These are phyloP conservation scores for Cephaloascus fragrans DNA, from an alignment of 805 yeast genomes.

Conservation along the genomic window DNA sequence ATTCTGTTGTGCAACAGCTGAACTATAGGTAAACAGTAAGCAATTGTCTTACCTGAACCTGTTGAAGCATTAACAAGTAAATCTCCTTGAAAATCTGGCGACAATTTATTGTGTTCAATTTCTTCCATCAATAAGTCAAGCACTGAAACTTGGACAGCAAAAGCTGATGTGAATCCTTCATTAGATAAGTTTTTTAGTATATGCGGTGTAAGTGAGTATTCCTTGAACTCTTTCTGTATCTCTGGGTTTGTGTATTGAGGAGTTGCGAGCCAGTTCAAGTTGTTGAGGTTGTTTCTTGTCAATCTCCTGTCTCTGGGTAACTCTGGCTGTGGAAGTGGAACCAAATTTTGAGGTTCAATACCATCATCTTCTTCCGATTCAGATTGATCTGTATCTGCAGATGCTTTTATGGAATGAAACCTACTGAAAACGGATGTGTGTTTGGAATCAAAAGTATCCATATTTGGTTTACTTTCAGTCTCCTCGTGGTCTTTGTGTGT, in stretches of 20 bases:
- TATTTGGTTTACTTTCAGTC: too few species aligned
- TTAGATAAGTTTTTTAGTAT: slow-evolving; percentile 36
- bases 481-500: too few species aligned
- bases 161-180: slow-evolving; percentile 45
- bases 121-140: slow-evolving; percentile 42
- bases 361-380: slow-evolving; percentile 8
- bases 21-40: slow-evolving; percentile 77
- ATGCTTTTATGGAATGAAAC: slow-evolving; percentile 22
- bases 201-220: slow-evolving; percentile 32
- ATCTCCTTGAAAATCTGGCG: slow-evolving; percentile 60
- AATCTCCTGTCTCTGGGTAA: slow-evolving; percentile 44
- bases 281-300: slow-evolving; percentile 16
- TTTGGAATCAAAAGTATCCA: too few species aligned
- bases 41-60: slow-evolving; percentile 92
- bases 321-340: slow-evolving; percentile 81
- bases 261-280: slow-evolving; percentile 55
- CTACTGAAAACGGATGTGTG: slow-evolving; percentile 44
- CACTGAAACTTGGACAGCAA: slow-evolving; percentile 69
- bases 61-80: slow-evolving; percentile 87
- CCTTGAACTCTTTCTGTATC: slow-evolving; percentile 34
- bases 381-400: slow-evolving; percentile 6
- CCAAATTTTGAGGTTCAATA: slow-evolving; percentile 24
- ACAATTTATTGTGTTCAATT: slow-evolving; percentile 22
- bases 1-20: slow-evolving; percentile 53
- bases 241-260: slow-evolving; percentile 50